phyloP scores from a whole-genome alignment of 164 flowering plant species.

The Litsea cubeba region DNA sequence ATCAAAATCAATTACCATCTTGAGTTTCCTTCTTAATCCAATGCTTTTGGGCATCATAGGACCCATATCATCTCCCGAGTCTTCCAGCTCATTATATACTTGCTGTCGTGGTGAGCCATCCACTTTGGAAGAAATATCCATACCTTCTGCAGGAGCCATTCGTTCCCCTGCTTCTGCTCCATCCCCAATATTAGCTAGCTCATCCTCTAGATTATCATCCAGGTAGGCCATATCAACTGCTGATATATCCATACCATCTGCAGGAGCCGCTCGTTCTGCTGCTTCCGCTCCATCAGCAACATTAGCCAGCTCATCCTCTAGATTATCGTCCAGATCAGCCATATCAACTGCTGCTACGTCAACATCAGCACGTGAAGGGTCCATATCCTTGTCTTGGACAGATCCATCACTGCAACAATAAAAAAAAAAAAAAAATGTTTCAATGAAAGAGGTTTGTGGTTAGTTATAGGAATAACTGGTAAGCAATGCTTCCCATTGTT shows the following conservation, averaged over 20 bases:
- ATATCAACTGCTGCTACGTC: conserved; percentile 1
- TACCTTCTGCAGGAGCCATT: not conserved
- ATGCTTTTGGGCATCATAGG: conserved; percentile 12
- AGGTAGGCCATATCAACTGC: conserved; percentile 1
- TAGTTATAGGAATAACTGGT: not conserved
- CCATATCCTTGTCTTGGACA: conserved; percentile 12
- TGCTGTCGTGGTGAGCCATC: conserved; percentile 17
- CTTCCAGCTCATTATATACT: conserved; percentile 27
- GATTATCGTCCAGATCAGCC: conserved; percentile 8
- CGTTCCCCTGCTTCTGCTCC: conserved; percentile 1
- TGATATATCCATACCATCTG: conserved; percentile 1
- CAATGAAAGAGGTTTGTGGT: not conserved
- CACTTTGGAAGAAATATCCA: conserved; percentile 2
- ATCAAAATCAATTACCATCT: conserved; percentile 62
- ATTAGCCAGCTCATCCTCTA: conserved; percentile 17
- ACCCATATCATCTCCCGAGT: conserved; percentile 39
- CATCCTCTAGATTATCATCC: conserved; percentile 19
- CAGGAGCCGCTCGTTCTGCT: not conserved
- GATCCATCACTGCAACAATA: conserved; percentile 21
- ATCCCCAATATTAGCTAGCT: conserved; percentile 6
- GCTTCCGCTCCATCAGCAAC: conserved; percentile 3
- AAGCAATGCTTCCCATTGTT: too few relatives aligned
- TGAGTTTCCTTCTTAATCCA: conserved; percentile 42
- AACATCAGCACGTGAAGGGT: not conserved
- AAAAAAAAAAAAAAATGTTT: not conserved